A percentile compares a stretch with the other conserved stretches of the same genome.
Evolutionary conservation across 371 early-diverging fungal genomes (phyloP).

Genomic region (Mortierella sp.): DNA sequence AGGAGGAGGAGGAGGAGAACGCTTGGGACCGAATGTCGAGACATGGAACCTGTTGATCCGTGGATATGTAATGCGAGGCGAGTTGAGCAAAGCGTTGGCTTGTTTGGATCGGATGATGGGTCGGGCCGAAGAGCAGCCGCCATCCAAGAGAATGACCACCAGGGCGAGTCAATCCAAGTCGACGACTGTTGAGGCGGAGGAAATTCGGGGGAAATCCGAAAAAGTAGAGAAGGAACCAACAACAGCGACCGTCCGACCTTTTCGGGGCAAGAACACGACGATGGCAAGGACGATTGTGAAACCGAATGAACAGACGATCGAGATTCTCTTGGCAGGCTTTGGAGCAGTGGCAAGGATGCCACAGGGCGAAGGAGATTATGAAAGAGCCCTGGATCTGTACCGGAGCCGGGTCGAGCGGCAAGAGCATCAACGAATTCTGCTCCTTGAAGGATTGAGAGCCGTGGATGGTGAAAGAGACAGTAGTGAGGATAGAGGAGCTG

Average conservation of each 20-base stretch:
- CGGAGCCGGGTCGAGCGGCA: slow-evolving; percentile 35
- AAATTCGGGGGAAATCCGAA: not conserved
- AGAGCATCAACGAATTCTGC: slow-evolving; percentile 18
- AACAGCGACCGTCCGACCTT: not conserved
- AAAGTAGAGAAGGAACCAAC: not conserved
- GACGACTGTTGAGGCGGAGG: slow-evolving; percentile 7
- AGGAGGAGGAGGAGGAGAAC: not conserved
- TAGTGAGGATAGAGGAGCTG: no score
- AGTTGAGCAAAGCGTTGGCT: slow-evolving; percentile 17
- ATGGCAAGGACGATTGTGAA: slow-evolving; percentile 12
- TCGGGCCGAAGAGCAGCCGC: not conserved
- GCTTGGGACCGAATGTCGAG: slow-evolving; percentile 12
- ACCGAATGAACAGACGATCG: slow-evolving; percentile 24
- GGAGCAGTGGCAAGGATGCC: slow-evolving; percentile 26
- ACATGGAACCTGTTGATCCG: slow-evolving; percentile 46
- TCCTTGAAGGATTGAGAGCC: slow-evolving; percentile 18
- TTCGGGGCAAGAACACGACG: no score
- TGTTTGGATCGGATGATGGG: slow-evolving; percentile 42
- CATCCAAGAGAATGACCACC: not conserved
- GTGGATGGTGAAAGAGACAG: not conserved
- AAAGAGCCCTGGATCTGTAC: slow-evolving; percentile 37
- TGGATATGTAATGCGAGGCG: slow-evolving; percentile 38
- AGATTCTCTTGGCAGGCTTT: slow-evolving; percentile 36
- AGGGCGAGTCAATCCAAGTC: slow-evolving; percentile 2
- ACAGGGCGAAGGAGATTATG: slow-evolving; percentile 33